Evolutionary conservation across 2,329 filamentous ascomycete species (phyloP), one percentile per base, ranked within the genome.

Genomic region (Fusarium sublunatum): DNA sequence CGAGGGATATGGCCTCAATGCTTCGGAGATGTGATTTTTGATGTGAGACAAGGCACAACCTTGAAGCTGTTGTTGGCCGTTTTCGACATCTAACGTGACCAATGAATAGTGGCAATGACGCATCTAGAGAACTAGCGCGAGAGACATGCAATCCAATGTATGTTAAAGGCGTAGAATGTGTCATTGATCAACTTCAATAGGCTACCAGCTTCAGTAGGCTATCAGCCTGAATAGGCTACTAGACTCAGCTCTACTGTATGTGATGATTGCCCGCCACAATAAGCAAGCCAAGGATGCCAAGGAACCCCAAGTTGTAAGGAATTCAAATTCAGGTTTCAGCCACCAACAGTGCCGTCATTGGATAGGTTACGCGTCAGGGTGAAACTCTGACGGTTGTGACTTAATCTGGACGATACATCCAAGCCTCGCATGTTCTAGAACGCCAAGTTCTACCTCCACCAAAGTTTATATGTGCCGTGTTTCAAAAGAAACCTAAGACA

Each of bases 241-340:
- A 19, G 19, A 19, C 19, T 19, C 19, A 19, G 19, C 19, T 19
- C 19, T 19, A n/a, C n/a, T 19, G 19, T 19, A 19, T 19, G 19
- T 19, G 19, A 19, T 19, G 19, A 19, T 19, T 19, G 19, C 19
- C 19, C 31, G 31, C 31, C 11, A 13, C 5, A 34, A 6, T 24
- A 3, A 7, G 10, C 2, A 43, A 34, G 32, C 38, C 34, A 48
- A 38, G 2, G 11, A 10, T 31, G 42, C 22, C 19, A 39, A 42
- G 55, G 36, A 60, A 60, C 55, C 56, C 19, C 13, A 31, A 36
- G 8, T 34, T 12, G 11, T 3, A 31, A 58, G 32, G 22, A 9
- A 41, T 26, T 9, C 24, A 5, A 9, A 10, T 1, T 2, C 48
- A 35, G 8, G 56, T 60, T 60, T 60, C 57, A 60, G 56, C 38